phyloP scores from a whole-genome alignment of 1,284 basidiomycete genomes.

The Volvariella surrecta region DNA sequence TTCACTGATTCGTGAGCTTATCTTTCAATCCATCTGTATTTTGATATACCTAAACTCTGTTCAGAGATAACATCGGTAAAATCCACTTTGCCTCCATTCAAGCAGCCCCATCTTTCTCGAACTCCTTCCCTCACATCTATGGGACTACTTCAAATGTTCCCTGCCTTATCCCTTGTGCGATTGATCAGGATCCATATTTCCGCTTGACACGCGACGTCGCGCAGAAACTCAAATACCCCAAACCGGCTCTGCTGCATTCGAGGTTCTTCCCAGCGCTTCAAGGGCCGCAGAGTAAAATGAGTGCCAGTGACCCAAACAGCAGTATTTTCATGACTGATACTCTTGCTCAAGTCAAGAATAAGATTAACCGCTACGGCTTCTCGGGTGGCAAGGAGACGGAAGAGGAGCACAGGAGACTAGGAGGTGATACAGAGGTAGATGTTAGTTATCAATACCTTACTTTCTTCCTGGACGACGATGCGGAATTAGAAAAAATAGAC shows the following conservation, averaged over 20 bases:
- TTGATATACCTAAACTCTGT: conserved; percentile 1
- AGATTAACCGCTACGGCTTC: conserved; percentile 92
- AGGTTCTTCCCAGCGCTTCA: conserved; percentile 99
- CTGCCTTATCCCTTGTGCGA: conserved; percentile 95
- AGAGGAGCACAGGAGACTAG: conserved; percentile 85
- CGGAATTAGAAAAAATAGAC: conserved; percentile 71
- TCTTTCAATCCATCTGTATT: neutral
- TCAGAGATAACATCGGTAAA: conserved; percentile 96
- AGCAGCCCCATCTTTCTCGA: conserved; percentile 94
- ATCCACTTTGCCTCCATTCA: conserved; percentile 98
- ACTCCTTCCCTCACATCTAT: conserved; percentile 98
- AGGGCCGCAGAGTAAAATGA: conserved; percentile 99
- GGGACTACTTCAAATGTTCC: conserved; percentile 81
- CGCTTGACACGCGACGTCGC: conserved; percentile 96
- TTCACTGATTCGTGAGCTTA: conserved; percentile 83
- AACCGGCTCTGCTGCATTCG: conserved; percentile 87
- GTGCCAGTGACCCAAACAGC: conserved; percentile 84
- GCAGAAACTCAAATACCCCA: conserved; percentile 89
- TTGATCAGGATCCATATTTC: conserved; percentile 98
- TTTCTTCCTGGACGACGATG: conserved; percentile 97
- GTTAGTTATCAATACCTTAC: conserved; percentile 93
- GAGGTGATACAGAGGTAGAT: conserved; percentile 94
- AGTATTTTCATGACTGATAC: conserved; percentile 97
- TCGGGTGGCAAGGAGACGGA: conserved; percentile 88
- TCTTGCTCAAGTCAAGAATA: conserved; percentile 92